Base-by-base conservation (phyloP, 164 flowering plant genomes). In the Houttuynia cordata region DNA sequence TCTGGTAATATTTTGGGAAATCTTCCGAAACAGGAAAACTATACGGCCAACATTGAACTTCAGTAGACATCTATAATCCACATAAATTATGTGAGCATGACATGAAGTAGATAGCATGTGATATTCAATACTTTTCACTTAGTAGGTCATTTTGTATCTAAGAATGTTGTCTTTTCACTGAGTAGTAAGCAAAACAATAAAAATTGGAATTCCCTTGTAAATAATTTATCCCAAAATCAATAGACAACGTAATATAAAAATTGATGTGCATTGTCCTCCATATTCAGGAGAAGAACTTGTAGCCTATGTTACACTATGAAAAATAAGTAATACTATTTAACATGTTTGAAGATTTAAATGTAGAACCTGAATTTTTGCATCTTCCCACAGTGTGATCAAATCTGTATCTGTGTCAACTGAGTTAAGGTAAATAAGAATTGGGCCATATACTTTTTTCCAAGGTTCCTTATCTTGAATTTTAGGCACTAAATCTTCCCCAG, bases 371-470 rank as follows among this genome's bases (percentile, higher is more conserved):
- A 60, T 62, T 62, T 86, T 86, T 18, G 96, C 96, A 66, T 84
- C 88, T 20, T 81, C 81, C 96, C 96, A 88, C 17, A 88, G 80
- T 69, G 64, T 47, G 21, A 19, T 53, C 42, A 13, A 41, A 42
- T 83, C n/a, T 10, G 66, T 62, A 18, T 65, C 78, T 18, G 22
- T 34, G 0, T 69, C 40, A 37, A 51, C 63, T 18, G 88, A 79
- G 68, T 92, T 92, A 20, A 87, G 75, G 72, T 89, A 87, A 40
- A 85, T 73, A 60, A 86, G 88, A 58, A 86, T 83, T 1, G 97
- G 97, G 13, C 97, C 96, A 67, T 82, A 92, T 18, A 92, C 98
- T 58, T 83, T 92, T 75, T 92, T 92, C 98, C 98, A 92, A 1
- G 77, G 66, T 67, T 92, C 98, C 10, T 81, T 78, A 18, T 67